These are phyloP conservation scores for Colletotrichum higginsianum DNA, from an alignment of 2,329 filamentous ascomycete genomes.

Conservation along the genomic window DNA sequence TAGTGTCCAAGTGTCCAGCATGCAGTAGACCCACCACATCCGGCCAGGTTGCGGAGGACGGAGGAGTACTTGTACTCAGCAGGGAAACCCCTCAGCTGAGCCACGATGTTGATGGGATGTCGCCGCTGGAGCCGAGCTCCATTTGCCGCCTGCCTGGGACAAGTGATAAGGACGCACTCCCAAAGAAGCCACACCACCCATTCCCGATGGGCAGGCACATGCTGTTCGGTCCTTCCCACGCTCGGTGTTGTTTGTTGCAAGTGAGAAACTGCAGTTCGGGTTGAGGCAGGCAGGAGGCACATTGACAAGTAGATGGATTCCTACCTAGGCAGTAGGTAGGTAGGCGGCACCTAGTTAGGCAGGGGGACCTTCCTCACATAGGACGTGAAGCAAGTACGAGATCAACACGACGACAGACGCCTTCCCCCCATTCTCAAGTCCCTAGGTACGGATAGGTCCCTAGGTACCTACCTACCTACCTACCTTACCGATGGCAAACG, in stretches of 20 bases:
- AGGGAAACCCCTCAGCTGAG: no score
- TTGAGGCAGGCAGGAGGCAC: neutral
- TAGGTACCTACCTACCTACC: neutral
- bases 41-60: no score
- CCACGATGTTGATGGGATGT: no score
- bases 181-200: neutral
- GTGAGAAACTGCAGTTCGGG: neutral
- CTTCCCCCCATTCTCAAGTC: no score
- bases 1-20: no score
- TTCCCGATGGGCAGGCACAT: neutral
- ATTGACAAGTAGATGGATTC: no score
- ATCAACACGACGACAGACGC: neutral
- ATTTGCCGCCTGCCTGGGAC: neutral
- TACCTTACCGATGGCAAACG: neutral
- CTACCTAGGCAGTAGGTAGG: no score
- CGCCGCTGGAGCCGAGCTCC: neutral
- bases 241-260: neutral
- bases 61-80: no score
- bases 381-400: neutral
- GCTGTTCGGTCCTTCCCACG: neutral
- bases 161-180: neutral
- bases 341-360: neutral
- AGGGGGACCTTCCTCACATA: no score
- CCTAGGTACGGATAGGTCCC: no score
- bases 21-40: no score